Base-by-base conservation (phyloP, 768 basidiomycete genomes). In the Chlorophyllum brunneum region DNA sequence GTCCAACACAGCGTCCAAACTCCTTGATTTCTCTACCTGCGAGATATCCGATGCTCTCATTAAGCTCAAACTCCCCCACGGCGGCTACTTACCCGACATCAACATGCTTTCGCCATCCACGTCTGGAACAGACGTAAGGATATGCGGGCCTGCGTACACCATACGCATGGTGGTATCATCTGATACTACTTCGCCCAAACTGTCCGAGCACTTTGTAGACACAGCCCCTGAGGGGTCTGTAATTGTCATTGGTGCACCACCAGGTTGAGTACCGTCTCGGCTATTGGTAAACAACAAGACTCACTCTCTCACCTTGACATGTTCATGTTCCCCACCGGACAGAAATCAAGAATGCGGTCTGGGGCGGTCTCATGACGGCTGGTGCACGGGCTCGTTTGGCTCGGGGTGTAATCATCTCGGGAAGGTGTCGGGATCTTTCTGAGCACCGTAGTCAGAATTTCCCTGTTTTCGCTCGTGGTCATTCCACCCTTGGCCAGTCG, bases 341-440 rank as follows among this genome's bases (percentile, higher is more conserved):
- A 86, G 89, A 82, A 50, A 71, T 76, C 23, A 86, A 86, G 67
- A 87, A 83, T 59, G 91, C 92, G 3, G 88, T 92, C 5, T 95
- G 93, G 93, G 92, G 93, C 20, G 92, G 93, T 16, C 80, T 92
- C 43, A 92, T 93, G 92, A 84, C 90, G 9, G 88, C 89, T 0
- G 90, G 90, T 18, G 92, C 92, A 1, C 79, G 82, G 61, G 78
- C 81, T 10, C 82, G 85, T 51, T 78, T 78, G 16, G 84, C 83
- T 10, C 70, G 72, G 20, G 93, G 90, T 9, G 90, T 87, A 40
- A 73, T 95, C 36, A 86, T 95, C 54, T 88, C 86, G 38, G 91
- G 91, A 8, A 81, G 91, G 13, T 91, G 88, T 68, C 79, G 94
- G 61, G 94, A 98, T 67, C 65, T 93, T 10, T 74, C 77, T 4